Conservation (phyloP, 441 rosid genomes). For the Melastoma candidum region DNA sequence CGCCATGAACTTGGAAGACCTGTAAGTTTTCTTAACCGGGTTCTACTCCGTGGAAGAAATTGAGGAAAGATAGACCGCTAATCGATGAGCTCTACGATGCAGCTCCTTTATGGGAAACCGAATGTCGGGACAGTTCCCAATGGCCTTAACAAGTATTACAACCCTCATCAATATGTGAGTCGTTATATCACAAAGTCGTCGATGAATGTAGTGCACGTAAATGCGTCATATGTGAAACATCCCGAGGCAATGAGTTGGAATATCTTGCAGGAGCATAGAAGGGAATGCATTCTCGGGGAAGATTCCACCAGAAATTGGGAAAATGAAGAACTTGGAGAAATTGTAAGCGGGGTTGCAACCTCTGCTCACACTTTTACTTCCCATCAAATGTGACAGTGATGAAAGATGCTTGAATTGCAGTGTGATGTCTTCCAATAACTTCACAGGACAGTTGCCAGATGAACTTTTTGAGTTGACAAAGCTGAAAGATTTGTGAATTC, state of each 20-base stretch:
- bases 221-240: not conserved
- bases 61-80: constrained; percentile 1
- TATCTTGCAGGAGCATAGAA: constrained; percentile 63
- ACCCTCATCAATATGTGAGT: constrained; percentile 65
- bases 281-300: constrained; percentile 66
- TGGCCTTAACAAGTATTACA: constrained; percentile 51
- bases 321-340: constrained; percentile 45
- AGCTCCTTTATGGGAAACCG: constrained; percentile 88
- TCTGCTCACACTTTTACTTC: not conserved
- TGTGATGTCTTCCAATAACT: constrained; percentile 54
- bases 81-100: constrained; percentile 15
- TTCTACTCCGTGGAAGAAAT: not conserved
- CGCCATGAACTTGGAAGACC: constrained; percentile 46
- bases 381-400: not conserved
- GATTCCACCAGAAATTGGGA: constrained; percentile 65
- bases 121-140: constrained; percentile 78
- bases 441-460: constrained; percentile 51
- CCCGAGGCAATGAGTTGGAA: not conserved
- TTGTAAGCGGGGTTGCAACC: constrained; percentile 28
- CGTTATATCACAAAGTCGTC: not conserved
- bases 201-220: not conserved
- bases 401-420: constrained; percentile 23
- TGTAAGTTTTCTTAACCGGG: constrained; percentile 29
- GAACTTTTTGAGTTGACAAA: constrained; percentile 45
- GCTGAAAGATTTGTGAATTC: constrained; percentile 64